Percentiles rank a stretch among this genome's conserved stretches.
Evolutionary conservation across 148 eudicot species (phyloP).

Genomic region (Selenicereus undatus): DNA sequence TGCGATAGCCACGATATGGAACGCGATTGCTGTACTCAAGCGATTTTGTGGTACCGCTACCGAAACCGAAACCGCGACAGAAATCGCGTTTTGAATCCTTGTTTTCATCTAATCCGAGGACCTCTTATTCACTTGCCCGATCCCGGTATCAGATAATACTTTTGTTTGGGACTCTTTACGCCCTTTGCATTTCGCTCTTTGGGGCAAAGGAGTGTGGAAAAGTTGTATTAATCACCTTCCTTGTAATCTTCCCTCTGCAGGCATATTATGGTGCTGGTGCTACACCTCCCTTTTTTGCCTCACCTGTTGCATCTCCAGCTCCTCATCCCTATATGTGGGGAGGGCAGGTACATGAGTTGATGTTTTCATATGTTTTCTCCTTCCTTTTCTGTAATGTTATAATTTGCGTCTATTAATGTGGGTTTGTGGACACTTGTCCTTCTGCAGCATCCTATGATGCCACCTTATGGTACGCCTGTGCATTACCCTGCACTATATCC

Average conservation of each 20-base stretch:
- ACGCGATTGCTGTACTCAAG: too few relatives aligned
- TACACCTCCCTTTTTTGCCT: constrained; percentile 64
- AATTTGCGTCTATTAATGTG: background rate
- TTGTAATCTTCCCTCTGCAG: constrained; percentile 30
- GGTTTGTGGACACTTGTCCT: constrained; percentile 8
- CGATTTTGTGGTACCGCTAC: too few relatives aligned
- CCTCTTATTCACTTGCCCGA: too few relatives aligned
- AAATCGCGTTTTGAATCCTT: too few relatives aligned
- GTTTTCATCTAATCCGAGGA: too few relatives aligned
- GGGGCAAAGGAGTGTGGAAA: background rate
- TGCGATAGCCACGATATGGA: too few relatives aligned
- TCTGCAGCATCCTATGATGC: constrained; percentile 61
- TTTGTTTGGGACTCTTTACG: background rate
- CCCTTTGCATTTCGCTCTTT: background rate
- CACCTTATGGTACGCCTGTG: constrained; percentile 87
- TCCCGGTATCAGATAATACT: too few relatives aligned
- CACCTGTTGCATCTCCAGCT: constrained; percentile 65
- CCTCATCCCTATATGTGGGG: constrained; percentile 89
- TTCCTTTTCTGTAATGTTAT: background rate
- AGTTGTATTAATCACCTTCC: constrained; percentile 3
- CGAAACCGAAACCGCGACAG: too few relatives aligned
- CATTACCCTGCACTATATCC: constrained; percentile 85
- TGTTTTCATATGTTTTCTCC: background rate
- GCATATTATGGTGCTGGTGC: constrained; percentile 73
- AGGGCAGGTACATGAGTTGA: constrained; percentile 50